phyloP scores from a whole-genome alignment of 108 stramenopile species.

The Skeletonema costatum region DNA sequence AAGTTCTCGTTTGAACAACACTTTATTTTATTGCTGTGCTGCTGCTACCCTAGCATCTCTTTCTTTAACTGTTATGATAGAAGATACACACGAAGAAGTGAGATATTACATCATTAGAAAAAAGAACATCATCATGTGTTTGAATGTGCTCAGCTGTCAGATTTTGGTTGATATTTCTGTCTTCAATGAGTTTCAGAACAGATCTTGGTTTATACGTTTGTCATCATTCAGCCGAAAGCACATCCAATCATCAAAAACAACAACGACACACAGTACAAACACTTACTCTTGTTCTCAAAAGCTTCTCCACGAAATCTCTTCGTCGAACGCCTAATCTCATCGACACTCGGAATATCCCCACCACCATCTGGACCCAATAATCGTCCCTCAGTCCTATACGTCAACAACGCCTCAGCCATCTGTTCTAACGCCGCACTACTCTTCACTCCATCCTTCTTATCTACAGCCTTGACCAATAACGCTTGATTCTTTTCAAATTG shows the following conservation, averaged over 20 bases:
- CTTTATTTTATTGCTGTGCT: neutral
- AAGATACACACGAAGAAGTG: neutral
- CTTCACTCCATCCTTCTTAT: conserved; percentile 67
- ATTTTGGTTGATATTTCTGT: neutral
- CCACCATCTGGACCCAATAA: conserved; percentile 82
- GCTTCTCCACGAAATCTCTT: conserved; percentile 61
- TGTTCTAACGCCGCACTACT: conserved; percentile 60
- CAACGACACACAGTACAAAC: neutral
- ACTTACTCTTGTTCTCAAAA: conserved; percentile 74
- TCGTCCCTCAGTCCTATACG: conserved; percentile 67
- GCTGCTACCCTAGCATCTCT: neutral
- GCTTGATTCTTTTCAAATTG: conserved; percentile 72
- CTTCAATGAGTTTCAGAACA: conserved; percentile 2
- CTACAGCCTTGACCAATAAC: conserved; percentile 58
- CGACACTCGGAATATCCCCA: conserved; percentile 86
- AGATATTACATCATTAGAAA: neutral
- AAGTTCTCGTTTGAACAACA: neutral
- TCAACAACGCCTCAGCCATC: conserved; percentile 60
- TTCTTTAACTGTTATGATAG: neutral
- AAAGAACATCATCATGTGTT: too few species aligned
- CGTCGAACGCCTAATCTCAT: conserved; percentile 77
- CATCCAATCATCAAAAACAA: neutral
- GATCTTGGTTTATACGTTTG: neutral
- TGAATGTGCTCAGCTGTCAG: neutral
- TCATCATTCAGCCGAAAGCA: neutral